phyloP scores from a whole-genome alignment of 2,329 filamentous ascomycete species.

The Nothophaeocryptopus gaeumannii region DNA sequence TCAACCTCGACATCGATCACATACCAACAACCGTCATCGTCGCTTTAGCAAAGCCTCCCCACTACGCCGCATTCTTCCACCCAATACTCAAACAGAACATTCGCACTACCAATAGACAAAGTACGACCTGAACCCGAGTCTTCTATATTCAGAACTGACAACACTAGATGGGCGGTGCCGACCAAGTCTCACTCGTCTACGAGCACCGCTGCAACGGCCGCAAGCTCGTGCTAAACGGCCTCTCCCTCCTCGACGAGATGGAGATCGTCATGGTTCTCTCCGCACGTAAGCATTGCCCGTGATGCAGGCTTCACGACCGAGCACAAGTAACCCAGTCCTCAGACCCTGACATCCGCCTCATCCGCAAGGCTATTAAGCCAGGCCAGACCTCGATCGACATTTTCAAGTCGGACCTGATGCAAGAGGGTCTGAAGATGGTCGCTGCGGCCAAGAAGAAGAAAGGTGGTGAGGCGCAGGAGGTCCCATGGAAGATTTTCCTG shows the following conservation, averaged over 20 bases:
- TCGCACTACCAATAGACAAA: no score
- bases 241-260: constrained; percentile 9
- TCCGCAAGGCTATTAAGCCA: constrained; percentile 13
- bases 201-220: no score
- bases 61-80: no score
- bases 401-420: constrained; percentile 17
- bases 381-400: constrained; percentile 15
- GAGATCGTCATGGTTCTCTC: constrained; percentile 16
- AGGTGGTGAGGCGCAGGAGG: constrained; percentile 4
- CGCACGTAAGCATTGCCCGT: neutral
- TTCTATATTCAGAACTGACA: no score
- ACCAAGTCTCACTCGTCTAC: no score
- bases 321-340: neutral
- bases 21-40: no score
- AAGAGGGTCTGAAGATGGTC: constrained; percentile 7
- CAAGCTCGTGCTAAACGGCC: constrained; percentile 14
- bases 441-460: neutral
- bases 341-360: constrained; percentile 16
- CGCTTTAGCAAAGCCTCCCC: no score
- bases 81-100: no score
- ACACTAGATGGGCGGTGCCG: no score
- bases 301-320: neutral
- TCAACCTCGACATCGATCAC: no score
- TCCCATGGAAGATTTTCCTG: constrained; percentile 17
- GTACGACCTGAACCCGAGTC: no score